Evolutionary conservation across 1,284 basidiomycete genomes (phyloP).

Genomic region (Bjerkandera adusta): DNA sequence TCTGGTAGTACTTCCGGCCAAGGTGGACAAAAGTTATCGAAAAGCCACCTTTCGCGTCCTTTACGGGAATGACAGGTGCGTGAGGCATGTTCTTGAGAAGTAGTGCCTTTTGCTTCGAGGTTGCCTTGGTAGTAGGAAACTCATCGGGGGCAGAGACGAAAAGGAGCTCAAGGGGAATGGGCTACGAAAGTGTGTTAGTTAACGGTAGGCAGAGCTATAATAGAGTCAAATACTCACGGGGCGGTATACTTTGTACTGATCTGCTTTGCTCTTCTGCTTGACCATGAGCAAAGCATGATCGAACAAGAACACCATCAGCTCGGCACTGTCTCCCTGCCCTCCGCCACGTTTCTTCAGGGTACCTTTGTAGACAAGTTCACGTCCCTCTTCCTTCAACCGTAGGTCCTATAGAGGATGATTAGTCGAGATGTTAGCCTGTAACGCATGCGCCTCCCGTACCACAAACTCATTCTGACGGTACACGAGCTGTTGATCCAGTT

Average conservation of each 20-base stretch:
- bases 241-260: conserved; percentile 93
- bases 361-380: conserved; percentile 95
- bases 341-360: conserved; percentile 87
- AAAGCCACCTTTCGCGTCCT: conserved; percentile 84
- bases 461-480: conserved; percentile 87
- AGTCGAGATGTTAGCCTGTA: too few relatives aligned
- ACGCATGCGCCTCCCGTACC: conserved; percentile 46
- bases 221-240: conserved; percentile 53
- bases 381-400: conserved; percentile 80
- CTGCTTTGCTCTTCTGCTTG: conserved; percentile 91
- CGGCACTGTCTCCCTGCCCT: conserved; percentile 75
- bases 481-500: conserved; percentile 85
- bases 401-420: conserved; percentile 63
- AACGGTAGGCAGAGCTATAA: background rate
- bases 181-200: conserved; percentile 44
- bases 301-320: conserved; percentile 93
- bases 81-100: conserved; percentile 32
- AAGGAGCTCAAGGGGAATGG: conserved; percentile 94
- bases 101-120: conserved; percentile 24
- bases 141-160: conserved; percentile 85
- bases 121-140: conserved; percentile 24
- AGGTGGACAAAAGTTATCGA: conserved; percentile 93
- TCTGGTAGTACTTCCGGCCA: conserved; percentile 89
- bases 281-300: conserved; percentile 97
- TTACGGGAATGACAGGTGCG: conserved; percentile 33